Conservation (phyloP, 805 yeast species). For the Candida pseudoglaebosa region DNA sequence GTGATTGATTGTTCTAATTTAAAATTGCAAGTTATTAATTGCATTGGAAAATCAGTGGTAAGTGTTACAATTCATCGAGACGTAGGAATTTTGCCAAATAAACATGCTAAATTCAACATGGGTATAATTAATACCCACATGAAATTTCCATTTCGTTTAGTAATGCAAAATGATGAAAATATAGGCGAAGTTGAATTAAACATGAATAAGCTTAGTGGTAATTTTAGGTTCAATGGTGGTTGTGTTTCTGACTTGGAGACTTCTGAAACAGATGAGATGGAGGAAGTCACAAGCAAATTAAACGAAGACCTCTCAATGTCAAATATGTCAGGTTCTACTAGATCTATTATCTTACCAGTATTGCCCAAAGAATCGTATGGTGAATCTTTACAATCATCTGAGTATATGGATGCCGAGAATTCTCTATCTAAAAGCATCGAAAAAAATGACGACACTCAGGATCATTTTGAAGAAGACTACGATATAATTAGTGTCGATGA, state of each 20-base stretch:
- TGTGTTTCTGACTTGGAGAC: conserved; percentile 2
- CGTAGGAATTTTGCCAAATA: conserved; percentile 29
- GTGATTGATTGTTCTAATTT: conserved; percentile 28
- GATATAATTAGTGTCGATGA: conserved; percentile 32
- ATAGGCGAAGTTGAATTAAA: conserved; percentile 20
- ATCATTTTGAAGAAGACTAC: conserved; percentile 24
- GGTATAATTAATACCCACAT: conserved; percentile 26
- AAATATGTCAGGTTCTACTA: conserved; percentile 16
- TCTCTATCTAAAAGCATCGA: conserved; percentile 7
- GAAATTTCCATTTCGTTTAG: conserved; percentile 30
- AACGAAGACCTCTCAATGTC: conserved; percentile 1
- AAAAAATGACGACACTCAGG: conserved; percentile 9
- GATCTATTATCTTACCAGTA: conserved; percentile 28
- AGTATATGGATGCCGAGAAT: conserved; percentile 19
- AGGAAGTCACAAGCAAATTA: conserved; percentile 8
- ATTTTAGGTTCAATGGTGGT: conserved; percentile 10
- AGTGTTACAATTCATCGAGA: conserved; percentile 26
- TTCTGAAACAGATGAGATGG: conserved; percentile 8
- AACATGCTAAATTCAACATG: conserved; percentile 31
- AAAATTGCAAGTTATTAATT: conserved; percentile 25
- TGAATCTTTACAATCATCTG: conserved; percentile 13
- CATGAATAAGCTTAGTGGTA: conserved; percentile 21
- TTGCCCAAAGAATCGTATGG: conserved; percentile 24
- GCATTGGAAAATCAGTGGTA: conserved; percentile 23
- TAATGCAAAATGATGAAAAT: conserved; percentile 18